These are phyloP conservation scores for Macrocybe gigantea DNA, from an alignment of 768 basidiomycete genomes.

Conservation along the genomic window DNA sequence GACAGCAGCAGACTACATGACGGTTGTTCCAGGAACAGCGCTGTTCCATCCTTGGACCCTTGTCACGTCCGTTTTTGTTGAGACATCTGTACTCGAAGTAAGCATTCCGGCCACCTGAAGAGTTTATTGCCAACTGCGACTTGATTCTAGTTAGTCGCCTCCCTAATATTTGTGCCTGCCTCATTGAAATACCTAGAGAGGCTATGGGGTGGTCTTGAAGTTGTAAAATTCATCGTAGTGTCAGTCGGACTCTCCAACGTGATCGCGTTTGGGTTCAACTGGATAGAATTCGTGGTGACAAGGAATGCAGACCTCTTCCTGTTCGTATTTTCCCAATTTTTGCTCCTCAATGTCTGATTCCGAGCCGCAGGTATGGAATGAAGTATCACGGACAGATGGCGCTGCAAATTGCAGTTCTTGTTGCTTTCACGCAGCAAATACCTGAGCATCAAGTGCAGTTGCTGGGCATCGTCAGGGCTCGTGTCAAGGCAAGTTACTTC, in stretches of 20 bases:
- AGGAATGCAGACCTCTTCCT: constrained; percentile 69
- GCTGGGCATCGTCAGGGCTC: constrained; percentile 73
- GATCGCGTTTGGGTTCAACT: constrained; percentile 83
- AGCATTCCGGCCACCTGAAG: constrained; percentile 19
- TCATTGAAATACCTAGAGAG: constrained; percentile 89
- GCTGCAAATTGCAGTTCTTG: constrained; percentile 81
- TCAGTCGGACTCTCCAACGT: constrained; percentile 79
- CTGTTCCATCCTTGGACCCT: constrained; percentile 92
- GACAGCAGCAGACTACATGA: constrained; percentile 57
- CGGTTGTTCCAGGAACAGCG: constrained; percentile 75
- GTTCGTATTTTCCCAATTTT: constrained; percentile 37
- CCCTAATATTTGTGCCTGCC: constrained; percentile 73
- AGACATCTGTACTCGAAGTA: constrained; percentile 81
- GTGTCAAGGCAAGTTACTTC: constrained; percentile 73
- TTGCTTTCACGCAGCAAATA: constrained; percentile 96
- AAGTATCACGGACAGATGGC: constrained; percentile 91
- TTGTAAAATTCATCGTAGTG: constrained; percentile 77
- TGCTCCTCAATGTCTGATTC: constrained; percentile 4
- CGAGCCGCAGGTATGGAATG: constrained; percentile 65
- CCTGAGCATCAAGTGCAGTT: constrained; percentile 98
- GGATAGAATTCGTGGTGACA: constrained; percentile 77
- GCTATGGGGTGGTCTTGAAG: constrained; percentile 88
- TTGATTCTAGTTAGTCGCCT: constrained; percentile 59
- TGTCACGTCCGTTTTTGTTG: constrained; percentile 83
- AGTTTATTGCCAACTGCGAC: constrained; percentile 1